These are phyloP conservation scores for Gastrolobium bilobum DNA, from an alignment of 306 rosid species.

Conservation along the genomic window DNA sequence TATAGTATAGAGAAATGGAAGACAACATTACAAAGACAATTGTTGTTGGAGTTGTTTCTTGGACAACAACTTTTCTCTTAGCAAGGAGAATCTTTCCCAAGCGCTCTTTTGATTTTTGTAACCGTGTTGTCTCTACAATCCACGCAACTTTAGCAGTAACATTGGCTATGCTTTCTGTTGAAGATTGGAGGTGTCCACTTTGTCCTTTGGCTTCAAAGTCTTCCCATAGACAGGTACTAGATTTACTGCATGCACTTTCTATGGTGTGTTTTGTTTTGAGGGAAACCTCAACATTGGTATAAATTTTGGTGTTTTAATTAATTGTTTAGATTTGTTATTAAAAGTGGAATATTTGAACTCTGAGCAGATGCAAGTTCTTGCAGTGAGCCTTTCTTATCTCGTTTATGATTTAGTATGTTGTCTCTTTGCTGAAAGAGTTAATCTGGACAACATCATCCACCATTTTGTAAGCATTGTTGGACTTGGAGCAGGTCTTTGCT, in stretches of 20 bases:
- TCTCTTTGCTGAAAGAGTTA: conserved; percentile 67
- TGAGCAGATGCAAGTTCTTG: conserved; percentile 71
- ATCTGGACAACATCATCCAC: conserved; percentile 72
- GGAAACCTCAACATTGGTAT: not conserved
- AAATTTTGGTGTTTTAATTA: not conserved
- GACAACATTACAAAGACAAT: conserved; percentile 49
- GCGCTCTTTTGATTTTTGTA: conserved; percentile 71
- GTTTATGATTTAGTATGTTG: conserved; percentile 81
- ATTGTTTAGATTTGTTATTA: conserved; percentile 9
- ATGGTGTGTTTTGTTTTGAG: too few species aligned
- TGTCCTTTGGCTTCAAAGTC: conserved; percentile 71
- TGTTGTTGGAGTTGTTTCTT: conserved; percentile 71
- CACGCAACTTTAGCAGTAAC: conserved; percentile 80
- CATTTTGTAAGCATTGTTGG: conserved; percentile 87
- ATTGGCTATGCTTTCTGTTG: conserved; percentile 68
- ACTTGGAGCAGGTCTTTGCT: conserved; percentile 68
- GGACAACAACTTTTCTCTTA: conserved; percentile 69
- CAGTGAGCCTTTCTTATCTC: conserved; percentile 76
- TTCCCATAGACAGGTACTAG: conserved; percentile 66
- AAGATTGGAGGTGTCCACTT: conserved; percentile 81
- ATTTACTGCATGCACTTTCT: not conserved
- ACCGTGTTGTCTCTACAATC: conserved; percentile 71
- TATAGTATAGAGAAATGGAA: conserved; percentile 54
- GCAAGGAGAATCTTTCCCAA: conserved; percentile 59
- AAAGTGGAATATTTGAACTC: conserved; percentile 37